Evolutionary conservation across 2,329 filamentous ascomycete genomes (phyloP).

Genomic region (Tympanopsis confertula): DNA sequence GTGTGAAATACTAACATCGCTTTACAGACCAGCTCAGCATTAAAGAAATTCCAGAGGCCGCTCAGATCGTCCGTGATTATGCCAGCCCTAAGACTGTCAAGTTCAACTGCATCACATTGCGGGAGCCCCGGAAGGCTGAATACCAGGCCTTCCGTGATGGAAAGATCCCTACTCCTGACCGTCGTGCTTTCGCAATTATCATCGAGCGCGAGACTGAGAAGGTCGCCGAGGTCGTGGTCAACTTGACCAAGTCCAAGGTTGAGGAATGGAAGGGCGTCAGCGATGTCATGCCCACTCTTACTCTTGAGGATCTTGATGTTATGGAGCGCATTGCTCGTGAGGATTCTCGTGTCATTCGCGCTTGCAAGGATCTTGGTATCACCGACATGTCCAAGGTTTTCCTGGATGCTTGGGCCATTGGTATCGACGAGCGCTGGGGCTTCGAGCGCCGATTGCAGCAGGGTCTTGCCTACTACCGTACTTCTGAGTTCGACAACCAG

Average conservation of each 20-base stretch:
- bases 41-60: slow-evolving; percentile 38
- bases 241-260: slow-evolving; percentile 25
- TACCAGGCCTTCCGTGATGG: slow-evolving; percentile 48
- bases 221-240: slow-evolving; percentile 39
- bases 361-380: slow-evolving; percentile 19
- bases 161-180: slow-evolving; percentile 31
- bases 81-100: slow-evolving; percentile 19
- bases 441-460: slow-evolving; percentile 18
- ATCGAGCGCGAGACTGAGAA: slow-evolving; percentile 21
- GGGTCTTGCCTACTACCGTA: slow-evolving; percentile 18
- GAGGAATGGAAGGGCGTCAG: slow-evolving; percentile 32
- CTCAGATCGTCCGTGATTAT: slow-evolving; percentile 32
- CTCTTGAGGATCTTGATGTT: slow-evolving; percentile 18
- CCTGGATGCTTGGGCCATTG: slow-evolving; percentile 21
- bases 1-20: too few relatives aligned
- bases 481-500: slow-evolving; percentile 9
- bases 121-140: slow-evolving; percentile 51
- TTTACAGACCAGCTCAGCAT: slow-evolving; percentile 41
- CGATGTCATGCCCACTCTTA: slow-evolving; percentile 32
- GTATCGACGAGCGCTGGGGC: slow-evolving; percentile 20
- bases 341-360: slow-evolving; percentile 17
- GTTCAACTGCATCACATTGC: slow-evolving; percentile 54
- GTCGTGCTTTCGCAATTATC: slow-evolving; percentile 35
- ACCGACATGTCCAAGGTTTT: slow-evolving; percentile 20
- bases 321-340: slow-evolving; percentile 17